Evolutionary conservation across 306 rosid species (phyloP).

Genomic region (Acmispon strigosus): DNA sequence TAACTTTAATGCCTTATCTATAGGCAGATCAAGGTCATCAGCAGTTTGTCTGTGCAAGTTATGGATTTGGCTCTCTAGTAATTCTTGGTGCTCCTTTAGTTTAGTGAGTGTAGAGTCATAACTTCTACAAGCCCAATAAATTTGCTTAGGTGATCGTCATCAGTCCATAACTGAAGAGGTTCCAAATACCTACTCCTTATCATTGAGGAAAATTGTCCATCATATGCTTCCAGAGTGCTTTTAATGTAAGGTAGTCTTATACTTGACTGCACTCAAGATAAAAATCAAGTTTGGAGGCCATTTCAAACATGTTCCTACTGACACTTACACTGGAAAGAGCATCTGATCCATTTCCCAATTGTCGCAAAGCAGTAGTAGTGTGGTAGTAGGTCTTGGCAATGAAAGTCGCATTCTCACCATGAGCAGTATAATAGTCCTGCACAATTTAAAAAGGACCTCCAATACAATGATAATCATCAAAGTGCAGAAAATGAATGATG

Average conservation of each 20-base stretch:
- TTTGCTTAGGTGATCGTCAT: constrained; percentile 66
- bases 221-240: constrained; percentile 58
- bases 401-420: constrained; percentile 89
- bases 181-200: constrained; percentile 61
- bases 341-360: constrained; percentile 64
- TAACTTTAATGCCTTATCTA: constrained; percentile 81
- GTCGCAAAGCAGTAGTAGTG: constrained; percentile 82
- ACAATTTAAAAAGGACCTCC: constrained; percentile 5
- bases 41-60: constrained; percentile 71
- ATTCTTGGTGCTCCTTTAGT: constrained; percentile 65
- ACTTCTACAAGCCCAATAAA: constrained; percentile 82
- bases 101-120: constrained; percentile 65
- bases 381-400: constrained; percentile 84
- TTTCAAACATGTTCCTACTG: constrained; percentile 68
- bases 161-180: constrained; percentile 65
- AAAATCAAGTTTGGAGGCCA: constrained; percentile 11
- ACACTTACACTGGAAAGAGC: constrained; percentile 81
- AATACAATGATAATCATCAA: neutral
- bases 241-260: constrained; percentile 79
- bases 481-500: constrained; percentile 12
- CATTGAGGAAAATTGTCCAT: constrained; percentile 69
- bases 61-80: constrained; percentile 64
- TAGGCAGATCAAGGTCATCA: constrained; percentile 72
- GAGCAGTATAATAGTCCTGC: constrained; percentile 92
- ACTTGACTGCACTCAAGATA: constrained; percentile 65